Percentiles rank a stretch among this genome's conserved stretches.
phyloP scores from a whole-genome alignment of 2,329 filamentous ascomycete genomes.

The Westerdykella ornata region DNA sequence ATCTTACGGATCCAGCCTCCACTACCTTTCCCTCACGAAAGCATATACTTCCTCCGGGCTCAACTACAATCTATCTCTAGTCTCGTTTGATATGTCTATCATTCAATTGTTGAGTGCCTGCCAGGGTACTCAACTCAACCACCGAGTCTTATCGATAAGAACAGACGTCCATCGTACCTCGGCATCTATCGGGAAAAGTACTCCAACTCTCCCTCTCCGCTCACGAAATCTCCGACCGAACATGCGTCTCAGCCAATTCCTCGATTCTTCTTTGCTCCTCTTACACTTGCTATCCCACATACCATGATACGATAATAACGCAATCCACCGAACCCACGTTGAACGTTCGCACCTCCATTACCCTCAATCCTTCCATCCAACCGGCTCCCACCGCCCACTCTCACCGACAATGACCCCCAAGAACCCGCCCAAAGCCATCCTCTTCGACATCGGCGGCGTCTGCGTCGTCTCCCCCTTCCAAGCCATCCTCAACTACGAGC shows the following conservation, averaged over 20 bases:
- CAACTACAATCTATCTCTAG: no score
- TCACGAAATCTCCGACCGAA: no score
- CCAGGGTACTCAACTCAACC: no score
- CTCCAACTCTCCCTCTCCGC: background rate
- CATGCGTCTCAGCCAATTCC: background rate
- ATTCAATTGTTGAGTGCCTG: no score
- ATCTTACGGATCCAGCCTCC: no score
- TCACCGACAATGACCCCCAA: slow-evolving; percentile 3
- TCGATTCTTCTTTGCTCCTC: background rate
- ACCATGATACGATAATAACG: slow-evolving; percentile 5
- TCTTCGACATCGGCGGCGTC: slow-evolving; percentile 96
- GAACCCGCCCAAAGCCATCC: slow-evolving; percentile 30
- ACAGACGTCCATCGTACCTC: slow-evolving; percentile 1
- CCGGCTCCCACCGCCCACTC: background rate
- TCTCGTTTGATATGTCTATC: no score
- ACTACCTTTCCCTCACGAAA: no score
- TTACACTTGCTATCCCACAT: background rate
- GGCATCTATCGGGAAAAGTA: slow-evolving; percentile 4
- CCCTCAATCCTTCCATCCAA: background rate
- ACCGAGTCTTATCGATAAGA: no score
- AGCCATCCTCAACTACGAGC: slow-evolving; percentile 86
- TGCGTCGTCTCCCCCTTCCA: slow-evolving; percentile 90
- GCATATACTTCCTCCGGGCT: no score
- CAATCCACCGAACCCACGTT: background rate
- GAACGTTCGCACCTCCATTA: background rate